Percentiles rank a stretch among this genome's conserved stretches.
Evolutionary conservation across 495 filamentous ascomycete species (phyloP).

Genomic region (Xylaria bambusicola): DNA sequence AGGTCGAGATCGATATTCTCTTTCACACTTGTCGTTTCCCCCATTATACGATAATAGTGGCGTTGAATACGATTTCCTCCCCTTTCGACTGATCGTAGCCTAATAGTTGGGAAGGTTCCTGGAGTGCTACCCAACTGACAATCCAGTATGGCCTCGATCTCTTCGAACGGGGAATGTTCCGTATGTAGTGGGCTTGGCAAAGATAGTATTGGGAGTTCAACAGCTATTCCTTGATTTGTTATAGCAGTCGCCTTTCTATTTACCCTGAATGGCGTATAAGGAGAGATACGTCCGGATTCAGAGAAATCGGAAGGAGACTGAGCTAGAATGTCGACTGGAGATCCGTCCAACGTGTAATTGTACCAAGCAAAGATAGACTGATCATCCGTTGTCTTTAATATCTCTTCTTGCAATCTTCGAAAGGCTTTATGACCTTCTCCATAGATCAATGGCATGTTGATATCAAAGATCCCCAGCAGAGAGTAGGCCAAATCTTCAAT

Average conservation of each 20-base stretch:
- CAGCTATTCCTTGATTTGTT: conserved; percentile 10
- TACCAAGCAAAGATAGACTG: neutral
- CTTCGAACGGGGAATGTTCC: neutral
- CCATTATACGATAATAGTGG: too few relatives aligned
- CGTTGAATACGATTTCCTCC: neutral
- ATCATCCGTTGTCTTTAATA: neutral
- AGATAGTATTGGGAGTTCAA: conserved; percentile 4
- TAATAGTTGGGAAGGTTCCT: conserved; percentile 6
- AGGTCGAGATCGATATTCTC: too few relatives aligned
- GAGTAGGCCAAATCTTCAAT: neutral
- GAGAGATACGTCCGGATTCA: neutral
- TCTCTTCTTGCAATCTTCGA: neutral
- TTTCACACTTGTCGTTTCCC: too few relatives aligned
- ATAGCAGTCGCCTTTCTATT: neutral
- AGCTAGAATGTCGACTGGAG: too few relatives aligned
- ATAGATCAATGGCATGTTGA: neutral
- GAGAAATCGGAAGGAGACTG: neutral
- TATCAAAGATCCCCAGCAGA: neutral
- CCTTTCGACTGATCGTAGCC: neutral
- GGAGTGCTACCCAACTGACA: conserved; percentile 5
- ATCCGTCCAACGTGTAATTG: too few relatives aligned
- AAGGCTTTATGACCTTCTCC: neutral
- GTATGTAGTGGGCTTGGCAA: neutral
- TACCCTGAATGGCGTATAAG: neutral
- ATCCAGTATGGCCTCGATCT: conserved; percentile 10